phyloP scores from a whole-genome alignment of 83 land plant genomes.

The Picea abies region DNA sequence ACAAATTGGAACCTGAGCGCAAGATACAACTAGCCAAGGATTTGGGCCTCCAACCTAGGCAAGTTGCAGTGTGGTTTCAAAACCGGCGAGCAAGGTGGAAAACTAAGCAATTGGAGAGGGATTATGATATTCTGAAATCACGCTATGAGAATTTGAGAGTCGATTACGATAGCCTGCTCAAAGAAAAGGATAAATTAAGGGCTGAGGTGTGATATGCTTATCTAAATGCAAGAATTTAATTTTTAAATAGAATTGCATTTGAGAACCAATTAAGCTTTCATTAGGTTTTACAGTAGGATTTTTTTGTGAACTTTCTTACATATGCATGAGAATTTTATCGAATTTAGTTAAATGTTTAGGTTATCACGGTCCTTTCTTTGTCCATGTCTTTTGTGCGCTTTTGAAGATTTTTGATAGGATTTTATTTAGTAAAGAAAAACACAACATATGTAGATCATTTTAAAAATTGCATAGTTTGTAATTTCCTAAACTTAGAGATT shows the following conservation, averaged over 20 bases:
- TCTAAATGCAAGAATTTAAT: not conserved
- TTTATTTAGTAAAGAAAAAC: not conserved
- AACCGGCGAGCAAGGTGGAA: conserved; percentile 72
- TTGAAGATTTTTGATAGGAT: not conserved
- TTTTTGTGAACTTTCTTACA: not conserved
- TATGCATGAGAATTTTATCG: not conserved
- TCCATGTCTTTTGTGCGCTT: too few species aligned
- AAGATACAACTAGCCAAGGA: conserved; percentile 56
- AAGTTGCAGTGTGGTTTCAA: conserved; percentile 75
- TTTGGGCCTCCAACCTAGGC: conserved; percentile 67
- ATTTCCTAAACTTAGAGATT: not conserved
- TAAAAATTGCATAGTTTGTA: too few species aligned
- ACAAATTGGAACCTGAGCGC: conserved; percentile 67
- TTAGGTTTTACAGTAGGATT: not conserved
- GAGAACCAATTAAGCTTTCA: not conserved
- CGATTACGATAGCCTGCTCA: conserved; percentile 32
- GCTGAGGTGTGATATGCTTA: conserved; percentile 35
- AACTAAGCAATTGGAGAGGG: conserved; percentile 63
- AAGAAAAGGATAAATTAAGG: conserved; percentile 53
- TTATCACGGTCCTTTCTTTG: too few species aligned
- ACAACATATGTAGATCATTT: not conserved
- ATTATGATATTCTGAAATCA: conserved; percentile 57
- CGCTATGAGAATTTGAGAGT: conserved; percentile 43
- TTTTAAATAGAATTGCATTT: not conserved
- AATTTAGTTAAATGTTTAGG: not conserved